Conservation (phyloP, 805 yeast species). For the Nakazawaea molendinolei region DNA sequence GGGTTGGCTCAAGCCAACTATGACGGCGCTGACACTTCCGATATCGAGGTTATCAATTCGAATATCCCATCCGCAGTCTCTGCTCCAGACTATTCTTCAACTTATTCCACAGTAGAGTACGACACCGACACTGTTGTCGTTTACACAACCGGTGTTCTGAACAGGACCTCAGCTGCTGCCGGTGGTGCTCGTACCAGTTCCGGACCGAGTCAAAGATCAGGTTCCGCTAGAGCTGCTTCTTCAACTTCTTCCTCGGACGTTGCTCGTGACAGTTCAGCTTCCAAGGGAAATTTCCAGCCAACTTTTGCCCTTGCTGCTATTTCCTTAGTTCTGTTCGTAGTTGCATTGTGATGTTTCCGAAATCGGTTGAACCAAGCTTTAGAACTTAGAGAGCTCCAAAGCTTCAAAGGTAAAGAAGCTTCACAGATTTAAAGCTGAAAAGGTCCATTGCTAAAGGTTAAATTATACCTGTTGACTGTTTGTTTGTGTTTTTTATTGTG, state of each 20-base stretch:
- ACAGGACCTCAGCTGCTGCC: too few species aligned
- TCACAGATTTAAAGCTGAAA: too few species aligned
- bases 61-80: slow-evolving; percentile 44
- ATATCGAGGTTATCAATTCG: slow-evolving; percentile 38
- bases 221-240: not conserved
- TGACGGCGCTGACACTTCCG: slow-evolving; percentile 21
- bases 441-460: too few species aligned
- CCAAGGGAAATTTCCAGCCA: not conserved
- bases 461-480: too few species aligned
- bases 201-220: not conserved
- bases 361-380: too few species aligned
- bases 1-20: slow-evolving; percentile 40
- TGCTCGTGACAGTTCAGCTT: not conserved
- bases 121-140: slow-evolving; percentile 5
- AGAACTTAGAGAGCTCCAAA: too few species aligned
- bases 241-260: not conserved
- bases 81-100: slow-evolving; percentile 40
- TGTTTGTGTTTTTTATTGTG: too few species aligned
- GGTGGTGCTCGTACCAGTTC: not conserved
- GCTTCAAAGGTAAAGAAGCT: too few species aligned
- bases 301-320: not conserved
- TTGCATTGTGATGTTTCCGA: not conserved
- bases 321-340: not conserved
- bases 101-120: slow-evolving; percentile 27
- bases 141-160: slow-evolving; percentile 2